Evolutionary conservation across 2,329 filamentous ascomycete species (phyloP).

Genomic region (Trichophyton rubrum): DNA sequence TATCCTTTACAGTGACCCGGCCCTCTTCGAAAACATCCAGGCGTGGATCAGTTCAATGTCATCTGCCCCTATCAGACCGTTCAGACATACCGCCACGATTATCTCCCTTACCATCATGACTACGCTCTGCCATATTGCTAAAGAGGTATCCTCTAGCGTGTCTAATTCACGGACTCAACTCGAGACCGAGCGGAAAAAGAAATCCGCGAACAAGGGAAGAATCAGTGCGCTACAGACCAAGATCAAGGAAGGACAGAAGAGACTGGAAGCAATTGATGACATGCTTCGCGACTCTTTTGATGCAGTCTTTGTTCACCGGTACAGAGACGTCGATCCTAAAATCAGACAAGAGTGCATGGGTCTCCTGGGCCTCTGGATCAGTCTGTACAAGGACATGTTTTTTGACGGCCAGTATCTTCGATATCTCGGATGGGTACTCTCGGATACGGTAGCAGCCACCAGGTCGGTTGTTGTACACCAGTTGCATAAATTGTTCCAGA

Average conservation of each 20-base stretch:
- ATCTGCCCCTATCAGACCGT: slow-evolving; percentile 72
- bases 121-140: slow-evolving; percentile 61
- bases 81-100: slow-evolving; percentile 85
- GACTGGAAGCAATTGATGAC: slow-evolving; percentile 56
- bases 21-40: slow-evolving; percentile 76
- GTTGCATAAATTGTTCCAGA: slow-evolving; percentile 64
- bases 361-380: slow-evolving; percentile 80
- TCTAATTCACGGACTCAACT: slow-evolving; percentile 67
- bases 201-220: slow-evolving; percentile 63
- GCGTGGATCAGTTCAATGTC: slow-evolving; percentile 88
- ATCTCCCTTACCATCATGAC: slow-evolving; percentile 69
- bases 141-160: slow-evolving; percentile 56
- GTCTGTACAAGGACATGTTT: slow-evolving; percentile 70
- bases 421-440: slow-evolving; percentile 91
- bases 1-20: slow-evolving; percentile 60
- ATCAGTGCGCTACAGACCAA: slow-evolving; percentile 60
- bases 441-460: slow-evolving; percentile 61
- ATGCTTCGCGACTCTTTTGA: slow-evolving; percentile 79
- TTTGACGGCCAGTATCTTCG: slow-evolving; percentile 82
- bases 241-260: slow-evolving; percentile 56
- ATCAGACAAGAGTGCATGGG: slow-evolving; percentile 82
- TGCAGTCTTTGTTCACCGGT: slow-evolving; percentile 86
- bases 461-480: slow-evolving; percentile 80
- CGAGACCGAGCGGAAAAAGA: slow-evolving; percentile 61
- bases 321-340: slow-evolving; percentile 81